phyloP scores from a whole-genome alignment of 768 basidiomycete species.

The Boletus patriciae region DNA sequence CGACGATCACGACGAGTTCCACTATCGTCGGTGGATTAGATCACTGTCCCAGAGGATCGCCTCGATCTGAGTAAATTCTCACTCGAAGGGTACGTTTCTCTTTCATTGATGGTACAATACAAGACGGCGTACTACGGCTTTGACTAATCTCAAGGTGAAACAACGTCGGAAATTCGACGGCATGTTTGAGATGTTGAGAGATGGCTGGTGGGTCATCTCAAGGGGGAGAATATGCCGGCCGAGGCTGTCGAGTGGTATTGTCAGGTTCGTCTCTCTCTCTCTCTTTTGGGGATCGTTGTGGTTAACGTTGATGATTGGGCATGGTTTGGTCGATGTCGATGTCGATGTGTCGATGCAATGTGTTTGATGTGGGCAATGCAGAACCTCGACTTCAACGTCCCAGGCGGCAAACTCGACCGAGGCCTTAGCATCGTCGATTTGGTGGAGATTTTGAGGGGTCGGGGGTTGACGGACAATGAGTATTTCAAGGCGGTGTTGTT shows the following conservation, averaged over 20 bases:
- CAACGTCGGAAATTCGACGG: too few relatives aligned
- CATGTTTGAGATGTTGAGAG: conserved; percentile 33
- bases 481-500: background rate
- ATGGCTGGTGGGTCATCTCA: conserved; percentile 70
- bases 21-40: too few relatives aligned
- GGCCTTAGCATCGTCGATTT: background rate
- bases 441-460: background rate
- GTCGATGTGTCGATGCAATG: too few relatives aligned
- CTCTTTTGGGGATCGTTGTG: background rate
- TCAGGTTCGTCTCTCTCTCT: conserved; percentile 46
- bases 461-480: background rate
- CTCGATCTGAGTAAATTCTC: too few relatives aligned
- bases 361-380: background rate
- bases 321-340: background rate
- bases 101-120: too few relatives aligned
- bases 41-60: too few relatives aligned
- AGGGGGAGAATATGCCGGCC: conserved; percentile 71
- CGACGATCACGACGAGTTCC: too few relatives aligned
- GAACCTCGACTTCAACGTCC: background rate
- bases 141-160: too few relatives aligned
- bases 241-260: conserved; percentile 79
- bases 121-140: too few relatives aligned
- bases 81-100: too few relatives aligned
- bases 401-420: background rate
- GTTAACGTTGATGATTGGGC: too few relatives aligned